These are phyloP conservation scores for Gliomastix tumulicola DNA, from an alignment of 2,329 filamentous ascomycete genomes.

Conservation along the genomic window DNA sequence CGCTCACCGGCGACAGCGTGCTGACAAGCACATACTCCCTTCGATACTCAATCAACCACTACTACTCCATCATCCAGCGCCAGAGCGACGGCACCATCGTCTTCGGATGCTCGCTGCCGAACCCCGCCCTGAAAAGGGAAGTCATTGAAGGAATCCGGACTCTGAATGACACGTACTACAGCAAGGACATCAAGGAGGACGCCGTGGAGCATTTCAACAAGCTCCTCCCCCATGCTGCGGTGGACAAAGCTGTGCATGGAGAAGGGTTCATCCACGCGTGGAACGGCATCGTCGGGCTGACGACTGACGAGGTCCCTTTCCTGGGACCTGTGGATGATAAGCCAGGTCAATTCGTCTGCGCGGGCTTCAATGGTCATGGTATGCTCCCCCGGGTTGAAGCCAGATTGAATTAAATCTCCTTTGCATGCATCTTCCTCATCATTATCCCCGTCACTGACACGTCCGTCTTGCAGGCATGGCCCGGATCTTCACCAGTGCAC, in stretches of 20 bases:
- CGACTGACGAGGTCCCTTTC: constrained; percentile 35
- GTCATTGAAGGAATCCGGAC: background rate
- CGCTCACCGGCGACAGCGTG: constrained; percentile 22
- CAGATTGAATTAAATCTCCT: no score
- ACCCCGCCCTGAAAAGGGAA: background rate
- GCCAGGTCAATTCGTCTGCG: constrained; percentile 38
- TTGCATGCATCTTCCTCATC: no score
- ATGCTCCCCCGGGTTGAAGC: no score
- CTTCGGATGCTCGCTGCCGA: background rate
- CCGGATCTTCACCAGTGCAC: constrained; percentile 36
- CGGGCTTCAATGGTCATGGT: constrained; percentile 30
- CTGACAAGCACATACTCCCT: constrained; percentile 34
- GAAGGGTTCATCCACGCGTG: constrained; percentile 37
- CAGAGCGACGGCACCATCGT: constrained; percentile 10
- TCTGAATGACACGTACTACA: background rate
- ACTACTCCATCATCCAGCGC: constrained; percentile 41
- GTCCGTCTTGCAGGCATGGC: constrained; percentile 22
- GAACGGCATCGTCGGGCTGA: constrained; percentile 41
- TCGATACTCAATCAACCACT: constrained; percentile 35
- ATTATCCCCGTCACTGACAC: background rate
- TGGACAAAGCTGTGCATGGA: constrained; percentile 11
- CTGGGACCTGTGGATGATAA: constrained; percentile 30
- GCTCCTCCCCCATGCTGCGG: background rate
- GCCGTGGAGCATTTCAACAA: background rate
- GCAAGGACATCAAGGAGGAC: background rate